Evolutionary conservation across 2,329 filamentous ascomycete species (phyloP).

Genomic region (Xylariaceae sp.): DNA sequence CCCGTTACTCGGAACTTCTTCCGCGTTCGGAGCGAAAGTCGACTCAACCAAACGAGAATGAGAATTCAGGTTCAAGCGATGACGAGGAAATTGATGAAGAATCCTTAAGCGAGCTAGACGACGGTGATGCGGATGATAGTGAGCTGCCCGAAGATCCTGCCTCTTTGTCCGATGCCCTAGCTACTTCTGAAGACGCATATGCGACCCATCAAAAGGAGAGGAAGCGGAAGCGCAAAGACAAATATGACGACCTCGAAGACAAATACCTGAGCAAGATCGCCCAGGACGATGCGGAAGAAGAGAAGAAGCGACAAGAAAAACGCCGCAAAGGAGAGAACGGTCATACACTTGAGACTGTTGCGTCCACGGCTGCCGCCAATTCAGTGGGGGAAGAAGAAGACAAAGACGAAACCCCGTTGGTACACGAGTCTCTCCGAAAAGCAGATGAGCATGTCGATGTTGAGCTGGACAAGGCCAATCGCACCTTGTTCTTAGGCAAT

Average conservation of each 20-base stretch:
- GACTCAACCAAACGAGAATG: slow-evolving; percentile 8
- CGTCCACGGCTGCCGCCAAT: too few species aligned
- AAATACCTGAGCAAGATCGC: slow-evolving; percentile 65
- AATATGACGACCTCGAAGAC: slow-evolving; percentile 66
- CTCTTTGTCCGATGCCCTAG: slow-evolving; percentile 30
- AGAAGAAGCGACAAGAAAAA: slow-evolving; percentile 50
- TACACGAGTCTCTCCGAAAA: slow-evolving; percentile 59
- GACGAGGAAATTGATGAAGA: slow-evolving; percentile 30
- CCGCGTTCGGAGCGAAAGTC: slow-evolving; percentile 21
- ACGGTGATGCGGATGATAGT: slow-evolving; percentile 36
- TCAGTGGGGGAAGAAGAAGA: slow-evolving; percentile 19
- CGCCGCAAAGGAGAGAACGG: slow-evolving; percentile 42
- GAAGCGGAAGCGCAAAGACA: slow-evolving; percentile 64
- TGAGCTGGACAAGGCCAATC: slow-evolving; percentile 78
- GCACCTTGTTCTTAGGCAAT: slow-evolving; percentile 91
- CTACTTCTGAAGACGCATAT: slow-evolving; percentile 35
- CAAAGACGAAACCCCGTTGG: slow-evolving; percentile 36
- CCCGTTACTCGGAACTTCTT: slow-evolving; percentile 38
- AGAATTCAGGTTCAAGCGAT: slow-evolving; percentile 6
- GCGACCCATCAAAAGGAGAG: slow-evolving; percentile 45
- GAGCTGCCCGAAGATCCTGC: slow-evolving; percentile 40
- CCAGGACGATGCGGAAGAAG: slow-evolving; percentile 55
- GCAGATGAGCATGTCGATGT: slow-evolving; percentile 36
- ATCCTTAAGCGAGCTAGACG: slow-evolving; percentile 33
- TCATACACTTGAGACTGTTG: too few species aligned